Percentiles rank a stretch among this genome's conserved stretches.
Conservation (phyloP, 192 early-diverging fungal genomes). For the Gonapodya prolifera region DNA sequence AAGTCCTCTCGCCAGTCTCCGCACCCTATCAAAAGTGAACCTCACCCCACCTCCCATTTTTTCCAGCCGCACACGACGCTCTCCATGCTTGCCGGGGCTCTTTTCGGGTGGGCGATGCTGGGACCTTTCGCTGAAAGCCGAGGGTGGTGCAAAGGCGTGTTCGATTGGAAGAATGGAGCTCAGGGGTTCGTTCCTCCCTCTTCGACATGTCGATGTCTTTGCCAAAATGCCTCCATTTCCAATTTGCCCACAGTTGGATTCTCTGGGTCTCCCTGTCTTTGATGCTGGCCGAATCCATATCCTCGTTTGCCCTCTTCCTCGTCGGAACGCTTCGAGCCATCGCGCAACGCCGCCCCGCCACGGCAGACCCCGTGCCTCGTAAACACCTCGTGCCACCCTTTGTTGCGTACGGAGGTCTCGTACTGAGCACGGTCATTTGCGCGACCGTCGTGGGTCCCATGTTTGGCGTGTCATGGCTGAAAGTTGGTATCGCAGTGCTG, state of each 20-base stretch:
- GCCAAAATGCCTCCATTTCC: not conserved
- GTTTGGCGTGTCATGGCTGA: not conserved
- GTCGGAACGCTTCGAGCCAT: slow-evolving; percentile 21
- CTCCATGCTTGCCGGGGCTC: slow-evolving; percentile 54
- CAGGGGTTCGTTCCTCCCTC: slow-evolving; percentile 21
- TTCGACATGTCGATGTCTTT: no score
- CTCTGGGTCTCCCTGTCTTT: slow-evolving; percentile 66
- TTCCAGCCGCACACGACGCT: slow-evolving; percentile 37
- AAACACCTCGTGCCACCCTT: slow-evolving; percentile 21
- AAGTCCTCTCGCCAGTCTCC: no score
- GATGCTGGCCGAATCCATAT: slow-evolving; percentile 60
- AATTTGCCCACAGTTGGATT: slow-evolving; percentile 35
- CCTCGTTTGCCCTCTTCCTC: slow-evolving; percentile 42
- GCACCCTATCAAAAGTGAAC: no score
- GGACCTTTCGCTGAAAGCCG: slow-evolving; percentile 51
- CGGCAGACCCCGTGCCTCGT: slow-evolving; percentile 4
- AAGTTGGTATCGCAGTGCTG: not conserved
- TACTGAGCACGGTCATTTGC: slow-evolving; percentile 7
- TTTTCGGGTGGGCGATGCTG: slow-evolving; percentile 62
- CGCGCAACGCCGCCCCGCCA: slow-evolving; percentile 6
- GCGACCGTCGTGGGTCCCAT: not conserved
- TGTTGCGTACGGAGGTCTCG: slow-evolving; percentile 9
- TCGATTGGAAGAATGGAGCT: slow-evolving; percentile 53
- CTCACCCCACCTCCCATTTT: not conserved
- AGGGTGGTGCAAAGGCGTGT: slow-evolving; percentile 62